phyloP scores from a whole-genome alignment of 1,284 basidiomycete genomes.

The Austroboletus olivaceoglutinosus region DNA sequence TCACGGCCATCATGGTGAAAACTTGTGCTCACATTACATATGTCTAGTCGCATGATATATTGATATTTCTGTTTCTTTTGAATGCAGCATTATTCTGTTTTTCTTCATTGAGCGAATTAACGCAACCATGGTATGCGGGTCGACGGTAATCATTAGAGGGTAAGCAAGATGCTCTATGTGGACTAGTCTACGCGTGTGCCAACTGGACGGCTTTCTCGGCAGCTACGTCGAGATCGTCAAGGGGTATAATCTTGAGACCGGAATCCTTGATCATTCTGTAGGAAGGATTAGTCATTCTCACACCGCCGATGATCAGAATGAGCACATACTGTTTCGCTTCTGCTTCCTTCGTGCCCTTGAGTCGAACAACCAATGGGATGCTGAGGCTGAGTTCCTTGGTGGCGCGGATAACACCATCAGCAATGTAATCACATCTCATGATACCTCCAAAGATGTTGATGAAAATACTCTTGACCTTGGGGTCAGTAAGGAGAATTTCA shows the following conservation, averaged over 20 bases:
- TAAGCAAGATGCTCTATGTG: conserved; percentile 18
- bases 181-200: conserved; percentile 40
- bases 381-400: conserved; percentile 86
- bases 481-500: conserved; percentile 88
- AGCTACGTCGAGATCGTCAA: conserved; percentile 83
- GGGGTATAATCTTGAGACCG: conserved; percentile 89
- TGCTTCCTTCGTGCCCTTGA: conserved; percentile 95
- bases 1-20: conserved; percentile 43
- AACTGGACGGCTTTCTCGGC: conserved; percentile 83
- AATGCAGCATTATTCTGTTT: conserved; percentile 33
- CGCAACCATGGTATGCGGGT: neutral
- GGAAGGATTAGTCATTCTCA: conserved; percentile 9
- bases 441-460: conserved; percentile 98
- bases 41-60: conserved; percentile 34
- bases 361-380: conserved; percentile 89
- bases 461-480: conserved; percentile 96
- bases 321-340: conserved; percentile 87
- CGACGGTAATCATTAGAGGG: conserved; percentile 16
- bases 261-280: conserved; percentile 87
- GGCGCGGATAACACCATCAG: conserved; percentile 97
- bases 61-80: conserved; percentile 28
- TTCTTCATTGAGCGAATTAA: conserved; percentile 7
- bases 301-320: neutral
- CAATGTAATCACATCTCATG: conserved; percentile 98
- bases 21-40: conserved; percentile 20